Conservation (phyloP, 768 basidiomycete species). For the Trametes punicea region DNA sequence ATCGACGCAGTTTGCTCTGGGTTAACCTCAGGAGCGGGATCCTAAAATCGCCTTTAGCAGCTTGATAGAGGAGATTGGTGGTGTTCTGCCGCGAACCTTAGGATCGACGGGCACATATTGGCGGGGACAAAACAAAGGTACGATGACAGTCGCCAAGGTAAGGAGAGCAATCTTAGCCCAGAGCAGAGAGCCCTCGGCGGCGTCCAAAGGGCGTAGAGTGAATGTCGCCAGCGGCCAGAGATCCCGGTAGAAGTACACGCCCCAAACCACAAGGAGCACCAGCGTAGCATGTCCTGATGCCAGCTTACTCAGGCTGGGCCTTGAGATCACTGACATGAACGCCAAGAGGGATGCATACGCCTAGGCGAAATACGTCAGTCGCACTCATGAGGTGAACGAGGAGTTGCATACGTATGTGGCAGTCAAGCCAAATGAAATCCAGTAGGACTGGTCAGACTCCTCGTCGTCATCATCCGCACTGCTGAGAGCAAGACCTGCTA, state of each 20-base stretch:
- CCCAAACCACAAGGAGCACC: slow-evolving; percentile 45
- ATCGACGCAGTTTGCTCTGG: slow-evolving; percentile 32
- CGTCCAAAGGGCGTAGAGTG: slow-evolving; percentile 47
- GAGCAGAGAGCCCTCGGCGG: slow-evolving; percentile 42
- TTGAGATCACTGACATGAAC: slow-evolving; percentile 19
- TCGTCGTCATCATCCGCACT: not conserved
- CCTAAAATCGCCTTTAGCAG: slow-evolving; percentile 8
- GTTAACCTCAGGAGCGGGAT: slow-evolving; percentile 25
- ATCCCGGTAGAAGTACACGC: slow-evolving; percentile 54
- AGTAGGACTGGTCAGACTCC: not conserved
- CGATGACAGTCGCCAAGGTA: slow-evolving; percentile 39
- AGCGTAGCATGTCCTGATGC: slow-evolving; percentile 44
- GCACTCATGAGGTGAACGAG: slow-evolving; percentile 23
- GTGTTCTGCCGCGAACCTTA: slow-evolving; percentile 30
- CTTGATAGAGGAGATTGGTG: not conserved
- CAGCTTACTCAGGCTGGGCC: slow-evolving; percentile 10
- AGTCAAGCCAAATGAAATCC: slow-evolving; percentile 14
- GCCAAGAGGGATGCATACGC: slow-evolving; percentile 27
- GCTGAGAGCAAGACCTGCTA: slow-evolving; percentile 39
- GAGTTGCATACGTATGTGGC: slow-evolving; percentile 18
- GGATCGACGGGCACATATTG: slow-evolving; percentile 58
- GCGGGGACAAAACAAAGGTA: slow-evolving; percentile 56
- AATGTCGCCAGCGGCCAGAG: slow-evolving; percentile 58
- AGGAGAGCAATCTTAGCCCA: slow-evolving; percentile 55
- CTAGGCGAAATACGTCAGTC: slow-evolving; percentile 7